Evolutionary conservation across 352 stramenopile genomes (phyloP), one percentile per base, ranked within the genome.

Genomic region (Pythium aristosporum): DNA sequence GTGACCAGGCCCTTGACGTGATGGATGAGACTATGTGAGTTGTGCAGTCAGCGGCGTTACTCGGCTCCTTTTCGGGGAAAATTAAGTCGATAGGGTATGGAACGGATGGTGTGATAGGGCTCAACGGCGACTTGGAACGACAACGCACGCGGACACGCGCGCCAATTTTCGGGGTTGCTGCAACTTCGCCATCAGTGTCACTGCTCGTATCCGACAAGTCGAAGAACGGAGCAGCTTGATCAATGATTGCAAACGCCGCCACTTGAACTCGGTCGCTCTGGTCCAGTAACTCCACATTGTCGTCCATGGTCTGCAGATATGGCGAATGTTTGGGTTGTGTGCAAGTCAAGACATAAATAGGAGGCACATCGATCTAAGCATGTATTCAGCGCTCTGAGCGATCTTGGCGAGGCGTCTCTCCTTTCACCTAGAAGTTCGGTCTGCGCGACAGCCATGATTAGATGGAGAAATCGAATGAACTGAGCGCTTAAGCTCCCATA

Each of bases 361-460:
- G 41, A 39, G 20, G 39, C 11, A 46, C 21, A 46, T 46, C 25
- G 8, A 21, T 46, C 13, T 20, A 46, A 46, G 13, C 13, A 20
- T 46, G 13, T 21, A 46, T 46, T 46, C 13, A 46, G 13, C 2
- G 18, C 5, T 20, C 11, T 46, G 37, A 23, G 23, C 28, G 41
- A 41, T 37, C 5, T 41, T 16, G 3, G 13, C 6, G 34, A 12
- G 12, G 36, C 18, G 9, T 3, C n/a, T 20, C n/a, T 39, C 4
- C 1, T 43, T 64, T 64, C 55, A 69, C 64, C 32, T 69, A 55
- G 21, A 69, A 69, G 16, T 46, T 69, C 42, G 62, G 62, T n/a
- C 62, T 69, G 30, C 13, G 15, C 42, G 23, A 32, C 21, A 41
- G 28, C 16, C 28, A 41, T 9, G 7, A 34, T 47, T 2, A 57